phyloP scores from a whole-genome alignment of 2,329 filamentous ascomycete genomes.

The Penicillium concentricum region DNA sequence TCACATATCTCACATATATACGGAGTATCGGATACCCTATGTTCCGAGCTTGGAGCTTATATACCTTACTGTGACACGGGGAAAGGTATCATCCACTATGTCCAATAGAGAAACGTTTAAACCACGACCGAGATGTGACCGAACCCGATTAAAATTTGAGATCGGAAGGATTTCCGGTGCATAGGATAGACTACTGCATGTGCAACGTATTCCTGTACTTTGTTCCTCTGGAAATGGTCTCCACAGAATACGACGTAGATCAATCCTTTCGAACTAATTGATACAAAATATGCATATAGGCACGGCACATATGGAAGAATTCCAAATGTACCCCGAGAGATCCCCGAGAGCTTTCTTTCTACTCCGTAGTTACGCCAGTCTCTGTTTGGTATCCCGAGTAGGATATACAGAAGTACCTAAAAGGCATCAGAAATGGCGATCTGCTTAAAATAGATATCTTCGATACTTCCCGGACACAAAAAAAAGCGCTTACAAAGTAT shows the following conservation, averaged over 20 bases:
- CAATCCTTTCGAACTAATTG: not conserved
- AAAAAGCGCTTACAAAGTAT: not conserved
- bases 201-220: not conserved
- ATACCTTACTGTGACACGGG: no score
- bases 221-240: not conserved
- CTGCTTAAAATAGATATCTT: not conserved
- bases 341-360: not conserved
- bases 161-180: conserved; percentile 2
- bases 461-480: not conserved
- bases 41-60: no score
- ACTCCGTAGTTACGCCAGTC: not conserved
- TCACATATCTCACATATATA: no score
- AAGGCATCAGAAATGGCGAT: not conserved
- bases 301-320: no score
- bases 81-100: not conserved
- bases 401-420: not conserved
- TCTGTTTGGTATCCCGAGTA: not conserved
- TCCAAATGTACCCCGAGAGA: not conserved
- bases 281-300: not conserved
- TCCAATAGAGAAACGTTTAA: not conserved
- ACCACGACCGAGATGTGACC: not conserved
- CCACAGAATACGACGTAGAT: not conserved
- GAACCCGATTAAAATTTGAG: not conserved
- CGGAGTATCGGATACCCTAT: not conserved
- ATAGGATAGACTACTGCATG: conserved; percentile 1